These are phyloP conservation scores for Neurospora sp. DNA, from an alignment of 495 filamentous ascomycete genomes.

Conservation along the genomic window DNA sequence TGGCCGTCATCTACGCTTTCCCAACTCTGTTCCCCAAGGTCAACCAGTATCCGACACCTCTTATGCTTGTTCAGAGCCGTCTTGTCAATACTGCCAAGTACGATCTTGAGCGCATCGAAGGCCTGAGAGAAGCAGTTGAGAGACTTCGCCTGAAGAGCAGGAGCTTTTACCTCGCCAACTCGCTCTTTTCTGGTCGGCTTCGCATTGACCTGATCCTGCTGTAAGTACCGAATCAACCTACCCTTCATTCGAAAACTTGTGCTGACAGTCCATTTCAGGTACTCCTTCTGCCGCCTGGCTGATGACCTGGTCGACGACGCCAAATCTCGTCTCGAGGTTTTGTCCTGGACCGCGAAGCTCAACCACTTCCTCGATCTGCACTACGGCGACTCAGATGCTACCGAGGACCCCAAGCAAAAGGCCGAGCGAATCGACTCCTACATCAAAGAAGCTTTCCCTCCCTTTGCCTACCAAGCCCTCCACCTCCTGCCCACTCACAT, in stretches of 20 bases:
- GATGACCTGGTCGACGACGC: slow-evolving; percentile 60
- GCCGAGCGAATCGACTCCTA: slow-evolving; percentile 17
- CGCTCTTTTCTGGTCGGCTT: slow-evolving; percentile 50
- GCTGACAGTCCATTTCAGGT: slow-evolving; percentile 28
- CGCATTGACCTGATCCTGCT: slow-evolving; percentile 56
- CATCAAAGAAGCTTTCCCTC: slow-evolving; percentile 36
- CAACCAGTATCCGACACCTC: slow-evolving; percentile 32
- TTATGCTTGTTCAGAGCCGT: slow-evolving; percentile 35
- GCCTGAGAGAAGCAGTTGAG: slow-evolving; percentile 42
- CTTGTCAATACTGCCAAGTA: slow-evolving; percentile 33
- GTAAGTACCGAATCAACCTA: slow-evolving; percentile 17
- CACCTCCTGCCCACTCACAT: slow-evolving; percentile 43
- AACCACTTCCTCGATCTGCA: slow-evolving; percentile 37
- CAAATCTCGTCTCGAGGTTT: slow-evolving; percentile 30
- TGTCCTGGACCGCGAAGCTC: slow-evolving; percentile 41
- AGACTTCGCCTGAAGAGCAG: slow-evolving; percentile 50
- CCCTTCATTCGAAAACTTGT: too few relatives aligned
- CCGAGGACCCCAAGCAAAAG: neutral
- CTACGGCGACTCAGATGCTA: slow-evolving; percentile 13
- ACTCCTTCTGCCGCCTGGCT: slow-evolving; percentile 61
- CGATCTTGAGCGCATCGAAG: slow-evolving; percentile 40
- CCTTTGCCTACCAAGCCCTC: slow-evolving; percentile 35
- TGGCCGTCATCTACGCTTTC: slow-evolving; percentile 48
- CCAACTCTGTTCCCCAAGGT: slow-evolving; percentile 35
- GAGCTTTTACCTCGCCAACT: slow-evolving; percentile 59